Evolutionary conservation across 495 filamentous ascomycete genomes (phyloP).

Genomic region (Cetradonia linearis): DNA sequence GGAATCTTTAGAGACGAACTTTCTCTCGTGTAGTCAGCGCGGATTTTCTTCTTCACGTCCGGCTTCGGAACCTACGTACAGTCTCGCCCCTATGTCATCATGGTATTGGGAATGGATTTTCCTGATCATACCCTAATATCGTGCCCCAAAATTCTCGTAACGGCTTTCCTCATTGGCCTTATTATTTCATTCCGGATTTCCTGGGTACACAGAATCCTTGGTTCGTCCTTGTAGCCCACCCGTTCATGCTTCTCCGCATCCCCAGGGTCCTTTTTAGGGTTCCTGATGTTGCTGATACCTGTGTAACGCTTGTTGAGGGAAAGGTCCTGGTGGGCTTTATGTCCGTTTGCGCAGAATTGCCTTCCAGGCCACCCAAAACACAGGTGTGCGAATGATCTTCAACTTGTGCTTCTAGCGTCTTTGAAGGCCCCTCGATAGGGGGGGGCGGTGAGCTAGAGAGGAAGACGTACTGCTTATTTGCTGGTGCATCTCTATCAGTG

Average conservation of each 20-base stretch:
- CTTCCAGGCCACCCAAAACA: not conserved
- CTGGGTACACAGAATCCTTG: slow-evolving; percentile 20
- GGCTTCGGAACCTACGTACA: not conserved
- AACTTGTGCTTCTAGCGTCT: slow-evolving; percentile 4
- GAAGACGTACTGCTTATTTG: slow-evolving; percentile 30
- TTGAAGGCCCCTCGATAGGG: slow-evolving; percentile 16
- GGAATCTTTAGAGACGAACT: too few species aligned
- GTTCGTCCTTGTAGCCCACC: slow-evolving; percentile 36
- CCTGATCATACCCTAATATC: too few species aligned
- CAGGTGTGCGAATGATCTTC: not conserved
- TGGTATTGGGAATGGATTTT: not conserved
- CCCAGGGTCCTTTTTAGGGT: slow-evolving; percentile 44
- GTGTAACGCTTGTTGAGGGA: slow-evolving; percentile 44
- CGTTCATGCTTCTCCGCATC: slow-evolving; percentile 48
- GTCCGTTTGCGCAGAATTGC: slow-evolving; percentile 5
- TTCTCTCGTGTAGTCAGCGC: too few species aligned
- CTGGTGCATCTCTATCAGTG: slow-evolving; percentile 4
- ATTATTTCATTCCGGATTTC: not conserved
- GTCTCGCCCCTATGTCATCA: not conserved
- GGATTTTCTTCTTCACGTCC: not conserved
- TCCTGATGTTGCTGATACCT: slow-evolving; percentile 28
- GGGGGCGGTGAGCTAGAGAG: slow-evolving; percentile 38
- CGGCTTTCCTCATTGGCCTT: not conserved
- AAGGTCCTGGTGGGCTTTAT: slow-evolving; percentile 37
- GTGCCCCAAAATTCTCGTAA: not conserved